Conservation (phyloP, 495 filamentous ascomycete genomes). For the Geopyxis carbonaria region DNA sequence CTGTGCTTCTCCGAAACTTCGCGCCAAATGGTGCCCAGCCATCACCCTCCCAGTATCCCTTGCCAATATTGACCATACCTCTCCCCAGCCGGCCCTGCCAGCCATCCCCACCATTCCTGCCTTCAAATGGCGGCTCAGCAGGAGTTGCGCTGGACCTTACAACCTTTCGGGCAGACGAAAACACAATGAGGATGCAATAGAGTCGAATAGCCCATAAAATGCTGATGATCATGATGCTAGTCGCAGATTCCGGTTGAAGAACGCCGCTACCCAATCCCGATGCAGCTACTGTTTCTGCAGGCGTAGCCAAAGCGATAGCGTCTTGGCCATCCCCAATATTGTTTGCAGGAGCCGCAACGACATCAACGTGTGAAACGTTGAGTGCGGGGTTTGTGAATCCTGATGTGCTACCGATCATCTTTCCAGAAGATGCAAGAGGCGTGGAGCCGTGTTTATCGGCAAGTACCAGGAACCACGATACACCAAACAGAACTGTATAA, state of each 20-base stretch:
- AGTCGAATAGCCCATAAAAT: conserved; percentile 51
- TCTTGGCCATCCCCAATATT: conserved; percentile 33
- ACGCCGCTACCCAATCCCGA: conserved; percentile 9
- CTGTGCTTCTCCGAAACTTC: conserved; percentile 23
- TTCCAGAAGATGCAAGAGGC: conserved; percentile 17
- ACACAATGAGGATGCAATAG: conserved; percentile 64
- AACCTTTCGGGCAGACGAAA: conserved; percentile 59
- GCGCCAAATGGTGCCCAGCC: conserved; percentile 18
- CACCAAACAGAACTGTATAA: conserved; percentile 61
- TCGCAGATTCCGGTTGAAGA: conserved; percentile 49
- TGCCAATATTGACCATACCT: conserved; percentile 50
- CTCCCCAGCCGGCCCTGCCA: conserved; percentile 61
- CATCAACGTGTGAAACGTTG: conserved; percentile 39
- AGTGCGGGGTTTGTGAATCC: conserved; percentile 51
- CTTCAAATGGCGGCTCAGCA: conserved; percentile 33
- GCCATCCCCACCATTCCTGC: conserved; percentile 43
- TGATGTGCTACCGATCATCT: conserved; percentile 47
- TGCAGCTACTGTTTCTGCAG: conserved; percentile 14
- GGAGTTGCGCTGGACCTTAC: conserved; percentile 62
- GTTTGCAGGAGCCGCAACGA: conserved; percentile 30
- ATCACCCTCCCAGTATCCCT: conserved; percentile 54
- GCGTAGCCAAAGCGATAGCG: conserved; percentile 33
- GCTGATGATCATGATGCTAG: conserved; percentile 55
- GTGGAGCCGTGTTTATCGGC: conserved; percentile 33
- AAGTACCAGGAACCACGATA: conserved; percentile 65